These are phyloP conservation scores for Trichomonas gallinae DNA, from an alignment of 208 protist species.

Conservation along the genomic window DNA sequence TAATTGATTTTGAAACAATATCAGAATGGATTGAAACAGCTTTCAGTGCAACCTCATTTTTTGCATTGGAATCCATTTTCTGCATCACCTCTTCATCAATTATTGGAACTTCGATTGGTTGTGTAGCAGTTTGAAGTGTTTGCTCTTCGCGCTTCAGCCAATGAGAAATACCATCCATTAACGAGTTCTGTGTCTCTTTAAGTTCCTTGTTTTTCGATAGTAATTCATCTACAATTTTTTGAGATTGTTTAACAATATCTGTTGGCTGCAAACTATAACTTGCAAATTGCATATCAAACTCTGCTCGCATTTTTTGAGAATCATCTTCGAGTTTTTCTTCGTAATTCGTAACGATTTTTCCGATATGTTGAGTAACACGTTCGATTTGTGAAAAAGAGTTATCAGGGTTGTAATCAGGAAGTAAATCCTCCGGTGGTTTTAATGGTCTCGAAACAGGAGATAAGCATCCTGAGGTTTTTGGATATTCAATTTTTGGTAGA, in stretches of 20 bases:
- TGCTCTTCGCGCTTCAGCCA: background rate
- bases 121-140: background rate
- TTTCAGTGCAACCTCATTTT: background rate
- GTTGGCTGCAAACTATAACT: background rate
- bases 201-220: background rate
- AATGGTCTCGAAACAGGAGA: background rate
- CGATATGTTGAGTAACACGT: background rate
- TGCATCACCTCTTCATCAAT: background rate
- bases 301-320: background rate
- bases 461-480: background rate
- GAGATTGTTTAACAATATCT: background rate
- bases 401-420: background rate
- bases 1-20: background rate
- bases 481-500: background rate
- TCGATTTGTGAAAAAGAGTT: slow-evolving; percentile 1
- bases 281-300: background rate
- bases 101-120: background rate
- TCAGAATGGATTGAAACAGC: background rate
- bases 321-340: background rate
- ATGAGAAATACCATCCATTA: background rate
- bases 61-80: background rate
- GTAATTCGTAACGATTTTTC: background rate
- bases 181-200: background rate
- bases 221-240: background rate
- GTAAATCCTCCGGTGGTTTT: background rate